Conservation (phyloP, 768 basidiomycete species). For the Kwoniella heveanensis region DNA sequence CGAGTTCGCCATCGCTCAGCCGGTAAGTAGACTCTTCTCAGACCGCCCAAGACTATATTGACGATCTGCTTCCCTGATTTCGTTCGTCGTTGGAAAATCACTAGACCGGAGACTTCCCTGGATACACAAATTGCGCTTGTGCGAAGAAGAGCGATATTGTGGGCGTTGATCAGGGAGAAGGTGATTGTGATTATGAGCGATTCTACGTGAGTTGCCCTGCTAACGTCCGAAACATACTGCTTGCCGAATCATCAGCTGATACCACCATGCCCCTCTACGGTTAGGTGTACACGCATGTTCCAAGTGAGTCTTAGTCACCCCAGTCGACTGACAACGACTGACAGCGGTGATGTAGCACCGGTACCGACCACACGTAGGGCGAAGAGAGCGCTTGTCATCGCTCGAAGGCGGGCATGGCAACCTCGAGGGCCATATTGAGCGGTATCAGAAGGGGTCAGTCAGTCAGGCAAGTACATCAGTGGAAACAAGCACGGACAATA, state of each 20-base stretch:
- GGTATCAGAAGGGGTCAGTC: too few relatives aligned
- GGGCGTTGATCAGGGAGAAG: background rate
- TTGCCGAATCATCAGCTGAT: too few relatives aligned
- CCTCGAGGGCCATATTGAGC: conserved; percentile 2
- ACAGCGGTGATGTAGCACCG: background rate
- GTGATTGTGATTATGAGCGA: conserved; percentile 9
- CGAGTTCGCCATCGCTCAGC: conserved; percentile 17
- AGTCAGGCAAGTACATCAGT: too few relatives aligned
- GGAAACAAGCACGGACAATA: too few relatives aligned
- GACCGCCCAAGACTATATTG: too few relatives aligned
- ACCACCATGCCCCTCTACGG: background rate
- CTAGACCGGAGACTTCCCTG: conserved; percentile 16
- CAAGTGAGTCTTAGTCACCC: conserved; percentile 6
- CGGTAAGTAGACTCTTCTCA: conserved; percentile 10
- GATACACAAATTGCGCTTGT: conserved; percentile 19
- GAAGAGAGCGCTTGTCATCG: background rate
- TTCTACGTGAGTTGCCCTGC: conserved; percentile 21
- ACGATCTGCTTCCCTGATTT: too few relatives aligned
- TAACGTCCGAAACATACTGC: too few relatives aligned
- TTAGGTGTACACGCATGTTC: conserved; percentile 15
- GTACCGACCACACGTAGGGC: conserved; percentile 1
- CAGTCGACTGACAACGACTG: too few relatives aligned
- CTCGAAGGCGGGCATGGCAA: conserved; percentile 13
- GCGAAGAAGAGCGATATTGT: conserved; percentile 3
- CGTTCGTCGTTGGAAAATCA: too few relatives aligned